Percentiles rank a stretch among this genome's conserved stretches.
phyloP scores from a whole-genome alignment of 257 asterid genomes.

The Solanum stenotomum region DNA sequence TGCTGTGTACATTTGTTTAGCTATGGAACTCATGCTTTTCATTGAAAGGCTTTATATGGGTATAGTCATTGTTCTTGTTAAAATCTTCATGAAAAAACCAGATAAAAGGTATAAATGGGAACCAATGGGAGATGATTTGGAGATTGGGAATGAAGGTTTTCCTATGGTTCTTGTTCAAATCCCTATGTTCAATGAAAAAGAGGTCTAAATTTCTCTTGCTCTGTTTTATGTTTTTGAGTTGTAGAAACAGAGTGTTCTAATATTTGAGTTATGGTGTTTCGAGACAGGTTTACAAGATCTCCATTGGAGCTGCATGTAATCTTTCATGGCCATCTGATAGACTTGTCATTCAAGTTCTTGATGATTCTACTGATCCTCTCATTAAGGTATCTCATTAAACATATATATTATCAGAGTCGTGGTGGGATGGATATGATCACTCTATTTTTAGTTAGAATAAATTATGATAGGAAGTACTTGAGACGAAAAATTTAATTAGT shows the following conservation, averaged over 20 bases:
- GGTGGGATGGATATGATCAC: not conserved
- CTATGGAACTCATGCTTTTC: slow-evolving; percentile 87
- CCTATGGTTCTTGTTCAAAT: slow-evolving; percentile 86
- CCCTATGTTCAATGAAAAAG: slow-evolving; percentile 90
- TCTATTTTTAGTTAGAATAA: not conserved
- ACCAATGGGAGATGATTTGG: slow-evolving; percentile 69
- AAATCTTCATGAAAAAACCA: slow-evolving; percentile 77
- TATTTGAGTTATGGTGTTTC: not conserved
- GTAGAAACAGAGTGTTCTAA: not conserved
- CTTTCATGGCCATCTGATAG: slow-evolving; percentile 93
- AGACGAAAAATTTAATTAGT: not conserved
- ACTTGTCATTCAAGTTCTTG: slow-evolving; percentile 83
- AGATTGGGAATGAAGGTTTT: slow-evolving; percentile 40
- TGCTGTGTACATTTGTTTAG: slow-evolving; percentile 64
- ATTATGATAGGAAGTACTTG: not conserved
- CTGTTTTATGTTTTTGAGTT: not conserved
- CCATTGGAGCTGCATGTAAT: slow-evolving; percentile 94
- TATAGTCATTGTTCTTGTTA: slow-evolving; percentile 65
- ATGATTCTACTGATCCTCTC: slow-evolving; percentile 67
- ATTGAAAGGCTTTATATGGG: slow-evolving; percentile 94
- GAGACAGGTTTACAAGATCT: slow-evolving; percentile 75
- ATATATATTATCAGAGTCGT: too few relatives aligned
- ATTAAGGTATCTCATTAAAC: slow-evolving; percentile 42
- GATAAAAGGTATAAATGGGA: slow-evolving; percentile 77
- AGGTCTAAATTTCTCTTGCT: slow-evolving; percentile 26